phyloP scores from a whole-genome alignment of 208 protist species.

The Trypanosomatidae sp. region DNA sequence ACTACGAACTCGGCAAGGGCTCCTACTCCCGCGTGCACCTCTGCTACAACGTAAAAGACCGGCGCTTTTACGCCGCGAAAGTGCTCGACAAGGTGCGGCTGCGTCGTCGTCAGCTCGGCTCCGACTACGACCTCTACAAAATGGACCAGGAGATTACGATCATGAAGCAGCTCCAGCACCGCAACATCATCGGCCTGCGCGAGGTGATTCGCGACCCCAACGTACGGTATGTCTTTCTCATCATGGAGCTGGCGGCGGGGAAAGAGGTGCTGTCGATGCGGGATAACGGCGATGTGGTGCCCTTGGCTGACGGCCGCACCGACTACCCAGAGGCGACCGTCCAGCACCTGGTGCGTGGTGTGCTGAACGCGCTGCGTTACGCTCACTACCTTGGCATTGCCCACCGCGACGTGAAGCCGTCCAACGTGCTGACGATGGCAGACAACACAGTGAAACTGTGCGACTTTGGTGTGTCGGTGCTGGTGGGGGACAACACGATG shows the following conservation, averaged over 20 bases:
- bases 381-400: constrained; percentile 55
- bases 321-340: constrained; percentile 31
- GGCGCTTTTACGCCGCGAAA: constrained; percentile 58
- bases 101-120: constrained; percentile 32
- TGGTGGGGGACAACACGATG: constrained; percentile 31
- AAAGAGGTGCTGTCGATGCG: constrained; percentile 48
- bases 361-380: constrained; percentile 47
- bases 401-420: constrained; percentile 81
- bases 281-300: constrained; percentile 48
- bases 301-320: constrained; percentile 15
- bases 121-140: constrained; percentile 29
- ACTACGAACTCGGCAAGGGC: constrained; percentile 47
- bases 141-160: constrained; percentile 90
- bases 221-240: constrained; percentile 76
- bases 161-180: constrained; percentile 91
- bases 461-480: constrained; percentile 67
- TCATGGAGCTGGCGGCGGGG: constrained; percentile 85
- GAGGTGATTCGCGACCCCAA: constrained; percentile 94
- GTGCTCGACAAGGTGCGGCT: constrained; percentile 43
- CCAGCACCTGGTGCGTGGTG: constrained; percentile 31
- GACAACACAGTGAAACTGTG: constrained; percentile 69
- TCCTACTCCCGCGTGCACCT: constrained; percentile 66
- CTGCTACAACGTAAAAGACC: constrained; percentile 41
- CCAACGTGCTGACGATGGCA: constrained; percentile 62
- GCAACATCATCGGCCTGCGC: constrained; percentile 88